Evolutionary conservation across 495 filamentous ascomycete species (phyloP), one percentile per base, ranked within the genome.

Genomic region (Filosporella fistucella): DNA sequence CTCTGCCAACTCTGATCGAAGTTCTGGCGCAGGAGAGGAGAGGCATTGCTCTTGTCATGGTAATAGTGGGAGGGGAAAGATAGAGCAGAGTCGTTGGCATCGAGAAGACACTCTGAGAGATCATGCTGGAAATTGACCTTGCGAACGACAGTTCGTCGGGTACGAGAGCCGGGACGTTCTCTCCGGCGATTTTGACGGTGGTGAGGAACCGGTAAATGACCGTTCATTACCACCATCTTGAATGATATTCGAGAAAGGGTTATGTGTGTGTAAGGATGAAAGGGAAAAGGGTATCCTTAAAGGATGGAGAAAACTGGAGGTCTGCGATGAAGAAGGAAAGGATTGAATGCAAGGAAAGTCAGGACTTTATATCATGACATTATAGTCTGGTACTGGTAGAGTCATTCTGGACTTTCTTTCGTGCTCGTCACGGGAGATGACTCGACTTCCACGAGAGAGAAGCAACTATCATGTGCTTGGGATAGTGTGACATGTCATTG

Each of bases 1-100:
- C 52, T 41, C 32, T 48, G 55, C 58, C 58, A 61, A 32, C 45
- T 61, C 29, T 55, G 48, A 29, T 53, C 48, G 30, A 58, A 55
- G 50, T 47, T 58, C 30, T 50, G 56, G 14, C 52, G 51, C 17
- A 58, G 40, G 21, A 58, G 48, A 16, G 58, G 55, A 38, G 58
- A 58, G 8, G 58, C 55, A 10, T 30, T 26, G 24, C 47, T 35
- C 29, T 49, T 45, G 51, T 51, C 54, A n/a, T n/a, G n/a, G n/a
- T n/a, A n/a, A n/a, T n/a, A n/a, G n/a, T n/a, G n/a, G 25, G 51
- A 51, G n/a, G 54, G 58, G 5, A 61, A 44, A 22, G 43, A 25
- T 1, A 61, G 40, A 16, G 20, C 28, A 9, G 23, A n/a, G 25
- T 61, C 51, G 29, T 29, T 36, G 1, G 58, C 54, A 28, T 50